Percentiles rank a stretch among this genome's conserved stretches.
These are phyloP conservation scores for Clitopilus passeckerianus DNA, from an alignment of 768 basidiomycete species.

Conservation along the genomic window DNA sequence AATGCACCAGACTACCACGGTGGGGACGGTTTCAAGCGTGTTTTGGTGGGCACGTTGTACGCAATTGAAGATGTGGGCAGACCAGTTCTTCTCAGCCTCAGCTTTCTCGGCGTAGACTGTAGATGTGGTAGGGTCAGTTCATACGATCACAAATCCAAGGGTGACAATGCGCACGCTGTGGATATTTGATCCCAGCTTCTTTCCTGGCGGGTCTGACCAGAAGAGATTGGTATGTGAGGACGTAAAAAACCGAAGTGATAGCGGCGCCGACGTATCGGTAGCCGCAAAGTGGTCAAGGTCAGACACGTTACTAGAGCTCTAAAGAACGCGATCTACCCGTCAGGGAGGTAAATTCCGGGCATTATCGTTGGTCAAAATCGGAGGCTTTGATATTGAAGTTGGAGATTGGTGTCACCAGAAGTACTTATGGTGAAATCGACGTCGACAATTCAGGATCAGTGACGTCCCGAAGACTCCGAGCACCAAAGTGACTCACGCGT, in stretches of 20 bases:
- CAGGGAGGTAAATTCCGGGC: no score
- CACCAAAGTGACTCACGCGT: no score
- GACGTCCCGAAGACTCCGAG: no score
- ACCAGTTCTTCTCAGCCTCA: neutral
- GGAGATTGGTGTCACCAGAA: no score
- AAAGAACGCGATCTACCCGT: no score
- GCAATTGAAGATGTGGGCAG: neutral
- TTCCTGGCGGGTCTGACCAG: slow-evolving; percentile 38
- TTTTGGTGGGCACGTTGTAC: slow-evolving; percentile 50
- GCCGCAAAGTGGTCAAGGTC: slow-evolving; percentile 23
- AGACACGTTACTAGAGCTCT: no score
- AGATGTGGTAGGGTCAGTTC: neutral
- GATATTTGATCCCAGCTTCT: slow-evolving; percentile 46
- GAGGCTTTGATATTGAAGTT: no score
- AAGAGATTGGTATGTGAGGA: slow-evolving; percentile 46
- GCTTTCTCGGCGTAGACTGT: neutral
- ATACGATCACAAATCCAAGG: neutral
- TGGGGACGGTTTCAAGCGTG: slow-evolving; percentile 44
- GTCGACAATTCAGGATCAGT: no score
- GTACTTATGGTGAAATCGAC: no score
- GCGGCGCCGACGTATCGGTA: slow-evolving; percentile 54
- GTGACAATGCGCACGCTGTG: neutral
- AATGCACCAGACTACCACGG: slow-evolving; percentile 36
- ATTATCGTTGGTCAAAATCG: no score
- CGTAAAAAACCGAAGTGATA: slow-evolving; percentile 43